Conservation (phyloP, 305 asterid species). For the Ajuga reptans region DNA sequence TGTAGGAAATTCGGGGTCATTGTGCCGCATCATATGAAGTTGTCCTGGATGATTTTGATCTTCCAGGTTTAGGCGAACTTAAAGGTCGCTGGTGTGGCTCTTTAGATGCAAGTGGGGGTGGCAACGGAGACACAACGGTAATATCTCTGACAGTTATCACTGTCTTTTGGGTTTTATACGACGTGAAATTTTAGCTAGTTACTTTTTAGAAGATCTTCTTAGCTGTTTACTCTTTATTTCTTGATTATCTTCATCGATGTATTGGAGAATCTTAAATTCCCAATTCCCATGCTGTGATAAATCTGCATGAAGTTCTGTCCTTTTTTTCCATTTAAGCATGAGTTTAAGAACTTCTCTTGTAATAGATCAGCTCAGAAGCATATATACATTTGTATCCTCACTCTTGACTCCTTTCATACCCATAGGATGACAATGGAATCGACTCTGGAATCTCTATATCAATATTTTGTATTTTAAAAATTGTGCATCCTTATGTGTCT, state of each 20-base stretch:
- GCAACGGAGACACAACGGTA: conserved; percentile 98
- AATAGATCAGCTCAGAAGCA: conserved; percentile 3
- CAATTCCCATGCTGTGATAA: conserved; percentile 2
- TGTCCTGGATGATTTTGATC: conserved; percentile 72
- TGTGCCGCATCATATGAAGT: conserved; percentile 69
- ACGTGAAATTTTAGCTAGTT: neutral
- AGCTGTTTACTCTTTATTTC: conserved; percentile 6
- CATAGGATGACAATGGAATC: neutral
- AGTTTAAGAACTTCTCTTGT: neutral
- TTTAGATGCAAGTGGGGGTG: conserved; percentile 98
- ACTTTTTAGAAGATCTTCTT: conserved; percentile 1
- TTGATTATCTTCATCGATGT: conserved; percentile 15
- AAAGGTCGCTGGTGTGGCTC: conserved; percentile 94
- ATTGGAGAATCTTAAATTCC: conserved; percentile 14
- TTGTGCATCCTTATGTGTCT: neutral
- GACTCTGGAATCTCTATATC: neutral
- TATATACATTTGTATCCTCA: neutral
- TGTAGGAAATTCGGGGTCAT: conserved; percentile 84
- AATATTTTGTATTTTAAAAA: neutral
- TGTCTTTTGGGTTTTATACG: conserved; percentile 8
- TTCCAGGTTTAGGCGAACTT: conserved; percentile 98
- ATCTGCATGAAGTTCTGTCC: conserved; percentile 9
- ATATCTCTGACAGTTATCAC: conserved; percentile 22
- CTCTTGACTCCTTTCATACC: conserved; percentile 4
- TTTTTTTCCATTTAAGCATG: neutral